Evolutionary conservation across 1,284 basidiomycete species (phyloP), one percentile per base, ranked within the genome.

Genomic region (Sanghuangporus weigelae): DNA sequence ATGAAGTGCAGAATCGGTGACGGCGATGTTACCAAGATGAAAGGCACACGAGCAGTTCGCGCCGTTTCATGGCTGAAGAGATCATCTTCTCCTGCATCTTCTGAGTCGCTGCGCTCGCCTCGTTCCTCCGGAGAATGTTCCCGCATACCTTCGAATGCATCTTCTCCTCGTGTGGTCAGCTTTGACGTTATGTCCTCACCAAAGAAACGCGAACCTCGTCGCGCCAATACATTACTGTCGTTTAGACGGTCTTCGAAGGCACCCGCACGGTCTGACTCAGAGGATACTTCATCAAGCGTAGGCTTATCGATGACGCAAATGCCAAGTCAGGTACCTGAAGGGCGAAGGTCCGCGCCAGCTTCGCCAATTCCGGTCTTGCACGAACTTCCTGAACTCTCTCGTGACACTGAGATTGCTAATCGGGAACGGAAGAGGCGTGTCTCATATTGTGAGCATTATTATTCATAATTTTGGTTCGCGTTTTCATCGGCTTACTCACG

Each of bases 221-320:
- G 61, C 16, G 42, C 61, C 21, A 57, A 19, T 12, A 62, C 54
- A 11, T 57, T 62, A 14, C 49, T 62, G 19, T 14, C 40, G 7
- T 38, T 62, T 23, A 23, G 54, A 2, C 61, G 61, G 39, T 23
- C n/a, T 11, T 57, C 61, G 14, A 19, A 21, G 14, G 36, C 49
- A 10, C n/a, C 49, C 19, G 36, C 48, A 2, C 46, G 48, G 3
- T 31, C 48, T 23, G 58, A 35, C 12, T 39, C 48, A 26, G 58
- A 40, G 7, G 21, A 48, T 51, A n/a, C 44, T 31, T 38, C 46
- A 11, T n/a, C 40, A 42, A 19, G 21, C 23, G 4, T 23, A 8
- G 38, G 16, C 7, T 21, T 26, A 23, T 8, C 49, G 26, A 51
- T 26, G 49, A 51, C 49, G n/a, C 14, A 26, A 11, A 54, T 54